Evolutionary conservation across 2,329 filamentous ascomycete species (phyloP), one percentile per base, ranked within the genome.

Genomic region (Nemania sp.): DNA sequence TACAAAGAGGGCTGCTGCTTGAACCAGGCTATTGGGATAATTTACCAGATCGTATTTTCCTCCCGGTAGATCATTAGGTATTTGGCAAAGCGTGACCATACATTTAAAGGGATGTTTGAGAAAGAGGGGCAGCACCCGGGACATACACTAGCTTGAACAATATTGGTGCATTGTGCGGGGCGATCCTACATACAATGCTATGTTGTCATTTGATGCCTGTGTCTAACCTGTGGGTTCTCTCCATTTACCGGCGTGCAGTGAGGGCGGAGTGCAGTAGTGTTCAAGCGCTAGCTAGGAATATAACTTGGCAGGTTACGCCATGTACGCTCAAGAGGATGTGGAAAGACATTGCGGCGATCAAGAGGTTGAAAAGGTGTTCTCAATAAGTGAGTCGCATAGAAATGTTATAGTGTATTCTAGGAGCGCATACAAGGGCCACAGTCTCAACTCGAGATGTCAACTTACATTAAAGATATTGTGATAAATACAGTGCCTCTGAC

Each of bases 21-120:
- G 56, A 59, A 62, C 60, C 60, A 62, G 56, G 60, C 59, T 47
- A 49, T 32, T 59, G 60, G 60, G 56, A 62, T 48, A 52, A 21
- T 53, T 37, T 47, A 53, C 60, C 51, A 56, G 47, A 59, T 59
- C 55, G 29, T 40, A 49, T 55, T 59, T 55, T 55, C n/a, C 32
- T 29, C 39, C 56, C 57, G 57, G 60, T 47, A 63, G 60, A 63
- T 63, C 60, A 60, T 60, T 50, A 57, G 50, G 40, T 57, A 39
- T n/a, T 39, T 4, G 29, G 49, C 45, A 35, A 32, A n/a, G 49
- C 56, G 34, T 49, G 43, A 61, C 46, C 56, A 17, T 25, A 12
- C 49, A 17, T 12, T 10, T 25, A 5, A 18, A 37, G 43, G 34
- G 35, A 32, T 32, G 42, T 54, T 20, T 49, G 50, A 29, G 49